These are phyloP conservation scores for Yamadazyma atlantica DNA, from an alignment of 1,139 yeast species.

Conservation along the genomic window DNA sequence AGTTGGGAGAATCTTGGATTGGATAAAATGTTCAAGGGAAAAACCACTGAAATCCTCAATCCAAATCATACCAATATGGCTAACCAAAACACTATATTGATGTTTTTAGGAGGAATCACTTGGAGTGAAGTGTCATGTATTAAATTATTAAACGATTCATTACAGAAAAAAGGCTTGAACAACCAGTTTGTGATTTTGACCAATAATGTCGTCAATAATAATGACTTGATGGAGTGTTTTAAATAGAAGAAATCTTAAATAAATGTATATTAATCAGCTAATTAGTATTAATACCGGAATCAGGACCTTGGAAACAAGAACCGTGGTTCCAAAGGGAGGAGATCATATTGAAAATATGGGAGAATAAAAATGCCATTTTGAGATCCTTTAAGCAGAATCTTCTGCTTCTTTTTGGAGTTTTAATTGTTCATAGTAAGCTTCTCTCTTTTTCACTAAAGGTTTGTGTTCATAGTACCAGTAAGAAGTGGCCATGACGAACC, in stretches of 20 bases:
- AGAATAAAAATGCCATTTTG: no score
- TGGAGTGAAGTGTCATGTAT: slow-evolving; percentile 72
- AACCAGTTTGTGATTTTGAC: slow-evolving; percentile 54
- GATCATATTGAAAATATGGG: no score
- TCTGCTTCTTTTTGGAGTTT: slow-evolving; percentile 74
- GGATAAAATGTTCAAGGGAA: slow-evolving; percentile 40
- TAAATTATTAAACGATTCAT: slow-evolving; percentile 48
- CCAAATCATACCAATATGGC: slow-evolving; percentile 25
- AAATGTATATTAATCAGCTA: slow-evolving; percentile 3
- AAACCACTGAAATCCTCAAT: slow-evolving; percentile 27
- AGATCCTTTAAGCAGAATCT: slow-evolving; percentile 34
- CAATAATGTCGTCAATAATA: slow-evolving; percentile 55
- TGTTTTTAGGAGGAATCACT: slow-evolving; percentile 75
- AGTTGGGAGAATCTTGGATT: slow-evolving; percentile 46
- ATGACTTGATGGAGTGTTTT: slow-evolving; percentile 29
- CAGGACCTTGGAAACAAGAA: no score
- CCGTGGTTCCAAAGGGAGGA: no score
- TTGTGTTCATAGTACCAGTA: slow-evolving; percentile 56
- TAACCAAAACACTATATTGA: slow-evolving; percentile 38
- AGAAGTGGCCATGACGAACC: slow-evolving; percentile 34
- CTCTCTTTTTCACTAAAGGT: slow-evolving; percentile 71
- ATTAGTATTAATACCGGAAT: no score
- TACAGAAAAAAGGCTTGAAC: slow-evolving; percentile 27
- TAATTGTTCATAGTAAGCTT: slow-evolving; percentile 76
- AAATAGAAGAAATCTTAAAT: neutral